Evolutionary conservation across 2,329 filamentous ascomycete genomes (phyloP).

Genomic region (Tothia fuscella): DNA sequence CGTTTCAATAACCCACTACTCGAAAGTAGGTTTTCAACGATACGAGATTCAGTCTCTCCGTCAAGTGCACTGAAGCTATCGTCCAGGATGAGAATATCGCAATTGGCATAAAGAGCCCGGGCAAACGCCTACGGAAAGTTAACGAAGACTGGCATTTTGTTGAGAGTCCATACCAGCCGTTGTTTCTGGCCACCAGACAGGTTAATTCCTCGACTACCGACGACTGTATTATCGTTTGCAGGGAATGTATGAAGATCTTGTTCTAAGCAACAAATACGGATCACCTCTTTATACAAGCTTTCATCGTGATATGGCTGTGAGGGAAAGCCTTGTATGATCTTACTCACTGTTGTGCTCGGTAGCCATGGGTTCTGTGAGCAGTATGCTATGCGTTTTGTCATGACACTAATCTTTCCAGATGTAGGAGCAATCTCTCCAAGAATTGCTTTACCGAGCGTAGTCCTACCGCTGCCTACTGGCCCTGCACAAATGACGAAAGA

Average conservation of each 20-base stretch:
- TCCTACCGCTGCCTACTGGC: conserved; percentile 15
- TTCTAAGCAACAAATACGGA: conserved; percentile 3
- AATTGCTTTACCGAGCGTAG: conserved; percentile 12
- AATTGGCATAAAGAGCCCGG: conserved; percentile 10
- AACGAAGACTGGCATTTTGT: background rate
- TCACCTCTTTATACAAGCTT: conserved; percentile 8
- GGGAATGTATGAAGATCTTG: conserved; percentile 7
- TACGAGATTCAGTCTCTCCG: conserved; percentile 6
- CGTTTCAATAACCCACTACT: no score
- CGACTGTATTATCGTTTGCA: conserved; percentile 4
- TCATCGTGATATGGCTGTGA: background rate
- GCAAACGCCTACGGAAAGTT: conserved; percentile 5
- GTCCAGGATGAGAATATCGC: conserved; percentile 8
- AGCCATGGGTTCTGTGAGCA: conserved; percentile 11
- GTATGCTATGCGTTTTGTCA: background rate
- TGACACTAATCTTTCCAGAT: background rate
- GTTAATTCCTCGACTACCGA: conserved; percentile 9
- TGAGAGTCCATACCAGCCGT: conserved; percentile 1
- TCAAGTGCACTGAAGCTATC: conserved; percentile 10
- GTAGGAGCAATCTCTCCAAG: conserved; percentile 12
- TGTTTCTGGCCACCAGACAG: conserved; percentile 11
- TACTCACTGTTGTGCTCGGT: conserved; percentile 7
- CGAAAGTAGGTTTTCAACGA: no score
- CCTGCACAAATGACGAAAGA: no score
- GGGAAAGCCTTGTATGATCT: conserved; percentile 7